Base-by-base conservation (phyloP, 257 asterid species). In the Ophiorrhiza pumila region DNA sequence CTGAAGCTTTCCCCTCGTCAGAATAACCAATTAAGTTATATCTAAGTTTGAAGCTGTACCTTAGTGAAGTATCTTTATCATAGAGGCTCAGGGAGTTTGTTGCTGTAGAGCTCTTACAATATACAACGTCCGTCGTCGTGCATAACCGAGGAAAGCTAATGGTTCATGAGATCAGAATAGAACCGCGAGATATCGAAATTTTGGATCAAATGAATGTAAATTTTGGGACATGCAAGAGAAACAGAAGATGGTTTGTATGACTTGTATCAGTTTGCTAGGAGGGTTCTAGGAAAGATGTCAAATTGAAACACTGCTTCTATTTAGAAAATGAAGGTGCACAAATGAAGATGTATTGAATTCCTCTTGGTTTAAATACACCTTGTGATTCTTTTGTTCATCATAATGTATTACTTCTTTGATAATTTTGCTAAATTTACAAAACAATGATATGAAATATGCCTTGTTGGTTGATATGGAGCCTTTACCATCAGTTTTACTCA, bases 181-280 rank as follows among this genome's bases (percentile, higher is more conserved):
- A 62, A 20, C n/a, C 6, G 39, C 22, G 17, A 41, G 46, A 23
- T 18, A 27, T 46, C 25, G 15, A 0, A 52, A 27, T 64, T 37
- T 53, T 32, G 34, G 57, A 50, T 52, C 1, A 14, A 10, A n/a
- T 25, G n/a, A 7, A 46, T 23, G 63, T 68, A 67, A 4, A 67
- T 67, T 45, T 39, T 70, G 55, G 73, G 53, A 69, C 55, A 23
- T 55, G 74, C 55, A 53, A 70, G 73, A 69, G 73, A 20, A 49
- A 55, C 22, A 69, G 69, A 20, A 49, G 58, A 22, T 1, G 69
- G 53, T 52, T 23, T 23, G 47, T 56, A 29, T 39, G 29, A 49
- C 17, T 59, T 59, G 25, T 9, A 31, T 14, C 17, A 39, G 32
- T 13, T 31, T 25, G 14, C 39, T 14, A 15, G 9, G 63, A 10